Evolutionary conservation across 176 grass and related monocot species (phyloP).

Genomic region (Eragrostis curvula): DNA sequence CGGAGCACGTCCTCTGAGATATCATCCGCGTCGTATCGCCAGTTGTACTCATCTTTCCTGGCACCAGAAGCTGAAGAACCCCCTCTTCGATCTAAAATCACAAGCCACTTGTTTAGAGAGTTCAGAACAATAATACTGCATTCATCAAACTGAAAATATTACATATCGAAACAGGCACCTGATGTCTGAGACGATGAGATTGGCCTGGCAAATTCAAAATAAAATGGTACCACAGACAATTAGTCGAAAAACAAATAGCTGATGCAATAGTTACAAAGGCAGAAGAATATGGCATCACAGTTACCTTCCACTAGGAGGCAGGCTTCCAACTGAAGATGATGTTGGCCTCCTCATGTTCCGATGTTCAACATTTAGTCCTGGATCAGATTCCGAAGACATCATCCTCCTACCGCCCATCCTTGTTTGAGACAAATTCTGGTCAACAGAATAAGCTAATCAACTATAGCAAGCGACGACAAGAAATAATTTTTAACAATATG

Average conservation of each 20-base stretch:
- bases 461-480: conserved; percentile 16
- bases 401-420: conserved; percentile 82
- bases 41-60: conserved; percentile 91
- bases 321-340: conserved; percentile 67
- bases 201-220: conserved; percentile 61
- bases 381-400: conserved; percentile 62
- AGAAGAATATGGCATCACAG: neutral
- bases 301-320: conserved; percentile 83
- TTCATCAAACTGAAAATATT: conserved; percentile 13
- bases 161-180: conserved; percentile 51
- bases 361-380: conserved; percentile 58
- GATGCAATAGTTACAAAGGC: neutral
- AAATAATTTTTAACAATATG: neutral
- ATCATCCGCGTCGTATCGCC: conserved; percentile 85
- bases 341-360: conserved; percentile 69
- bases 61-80: conserved; percentile 50
- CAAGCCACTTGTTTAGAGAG: conserved; percentile 13
- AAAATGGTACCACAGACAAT: conserved; percentile 28
- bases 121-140: neutral
- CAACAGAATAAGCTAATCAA: conserved; percentile 29
- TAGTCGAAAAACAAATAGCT: conserved; percentile 39
- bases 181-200: conserved; percentile 60
- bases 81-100: conserved; percentile 60
- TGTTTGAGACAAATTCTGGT: conserved; percentile 85
- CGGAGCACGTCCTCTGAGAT: conserved; percentile 83